Evolutionary conservation across 306 rosid genomes (phyloP), one percentile per base, ranked within the genome.

Genomic region (Lupinus albus): DNA sequence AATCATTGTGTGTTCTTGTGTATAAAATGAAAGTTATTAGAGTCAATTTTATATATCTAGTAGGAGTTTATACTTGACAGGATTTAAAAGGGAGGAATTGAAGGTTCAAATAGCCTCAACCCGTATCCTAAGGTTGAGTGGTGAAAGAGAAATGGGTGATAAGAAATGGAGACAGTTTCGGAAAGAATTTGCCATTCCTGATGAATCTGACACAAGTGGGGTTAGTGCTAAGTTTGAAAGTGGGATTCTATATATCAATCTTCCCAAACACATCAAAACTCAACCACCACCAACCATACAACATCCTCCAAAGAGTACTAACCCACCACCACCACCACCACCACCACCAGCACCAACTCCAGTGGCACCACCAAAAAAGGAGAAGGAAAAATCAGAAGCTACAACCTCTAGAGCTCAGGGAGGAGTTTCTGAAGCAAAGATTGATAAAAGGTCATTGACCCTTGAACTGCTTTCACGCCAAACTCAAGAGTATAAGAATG

Each of bases 11-110:
- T n/a, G n/a, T n/a, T n/a, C n/a, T n/a, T n/a, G n/a, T n/a, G n/a
- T n/a, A n/a, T n/a, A n/a, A n/a, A n/a, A n/a, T n/a, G n/a, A n/a
- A n/a, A n/a, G n/a, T n/a, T n/a, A n/a, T n/a, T n/a, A n/a, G n/a
- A n/a, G n/a, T n/a, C n/a, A n/a, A n/a, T n/a, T n/a, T n/a, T n/a
- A n/a, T n/a, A n/a, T n/a, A n/a, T n/a, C n/a, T n/a, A n/a, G n/a
- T n/a, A n/a, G n/a, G n/a, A n/a, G n/a, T n/a, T 25, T 25, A 25
- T 4, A 25, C 30, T 3, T 44, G 46, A 11, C 77, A 92, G 92
- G 87, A 39, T 92, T 84, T 51, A 73, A 15, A 16, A 87, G 32
- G 59, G 88, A 92, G 16, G 70, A 76, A 42, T 4, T 92, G 36
- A 78, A 4, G 65, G 80, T 89, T 55, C 88, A 85, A 32, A 15